A percentile compares a stretch with the other conserved stretches of the same genome.
Conservation (phyloP, 1,139 yeast species). For the Yamadazyma sp. region DNA sequence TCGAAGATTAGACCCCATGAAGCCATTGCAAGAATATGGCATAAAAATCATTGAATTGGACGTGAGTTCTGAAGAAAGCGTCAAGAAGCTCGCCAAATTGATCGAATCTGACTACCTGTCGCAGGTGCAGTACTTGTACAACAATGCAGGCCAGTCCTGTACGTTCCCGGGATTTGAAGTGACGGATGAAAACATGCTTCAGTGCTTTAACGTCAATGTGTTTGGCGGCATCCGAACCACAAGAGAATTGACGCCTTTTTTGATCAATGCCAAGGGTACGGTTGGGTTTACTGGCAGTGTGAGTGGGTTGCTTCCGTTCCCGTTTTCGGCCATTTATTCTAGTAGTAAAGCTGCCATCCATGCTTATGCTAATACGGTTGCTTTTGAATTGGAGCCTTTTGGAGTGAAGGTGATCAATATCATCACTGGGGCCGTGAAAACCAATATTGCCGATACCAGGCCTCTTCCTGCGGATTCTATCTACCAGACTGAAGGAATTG, state of each 20-base stretch:
- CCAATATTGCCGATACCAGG: constrained; percentile 57
- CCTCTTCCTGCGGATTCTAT: constrained; percentile 56
- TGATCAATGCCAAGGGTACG: constrained; percentile 69
- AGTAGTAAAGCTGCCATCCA: constrained; percentile 78
- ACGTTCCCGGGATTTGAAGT: constrained; percentile 72
- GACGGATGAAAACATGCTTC: constrained; percentile 52
- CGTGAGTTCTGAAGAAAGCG: constrained; percentile 54
- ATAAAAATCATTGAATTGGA: constrained; percentile 26
- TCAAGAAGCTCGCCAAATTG: constrained; percentile 41
- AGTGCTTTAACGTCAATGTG: constrained; percentile 67
- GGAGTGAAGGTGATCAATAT: constrained; percentile 61
- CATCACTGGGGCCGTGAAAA: constrained; percentile 56
- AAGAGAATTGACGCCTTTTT: constrained; percentile 54
- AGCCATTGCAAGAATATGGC: constrained; percentile 44
- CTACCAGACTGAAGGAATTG: constrained; percentile 51
- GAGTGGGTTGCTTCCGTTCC: constrained; percentile 67
- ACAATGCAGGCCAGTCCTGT: constrained; percentile 65
- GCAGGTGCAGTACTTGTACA: constrained; percentile 58
- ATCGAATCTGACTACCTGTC: constrained; percentile 37
- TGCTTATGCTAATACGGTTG: constrained; percentile 61
- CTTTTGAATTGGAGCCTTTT: constrained; percentile 70
- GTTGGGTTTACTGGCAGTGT: constrained; percentile 76
- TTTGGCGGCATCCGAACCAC: constrained; percentile 66
- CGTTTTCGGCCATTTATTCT: constrained; percentile 68
- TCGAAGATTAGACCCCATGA: constrained; percentile 64